phyloP scores from a whole-genome alignment of 202 grass and related monocot species.

The Eragrostis tef region DNA sequence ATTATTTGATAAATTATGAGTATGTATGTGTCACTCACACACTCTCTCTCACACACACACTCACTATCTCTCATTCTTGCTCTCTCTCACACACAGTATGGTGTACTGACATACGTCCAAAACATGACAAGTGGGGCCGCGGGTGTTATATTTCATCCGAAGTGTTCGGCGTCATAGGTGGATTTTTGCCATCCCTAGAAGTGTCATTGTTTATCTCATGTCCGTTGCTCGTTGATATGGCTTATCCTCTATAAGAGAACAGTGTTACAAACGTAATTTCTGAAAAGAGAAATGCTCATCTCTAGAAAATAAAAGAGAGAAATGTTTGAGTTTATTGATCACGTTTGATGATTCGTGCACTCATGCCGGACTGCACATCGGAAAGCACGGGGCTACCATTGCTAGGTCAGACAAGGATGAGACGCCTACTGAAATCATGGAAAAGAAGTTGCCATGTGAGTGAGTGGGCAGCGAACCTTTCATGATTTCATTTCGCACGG shows the following conservation, averaged over 20 bases:
- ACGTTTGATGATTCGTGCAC: slow-evolving; percentile 2
- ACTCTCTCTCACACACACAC: no score
- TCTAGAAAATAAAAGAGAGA: not conserved
- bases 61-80: no score
- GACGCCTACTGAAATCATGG: not conserved
- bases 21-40: no score
- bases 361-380: not conserved
- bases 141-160: no score
- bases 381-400: not conserved
- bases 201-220: not conserved
- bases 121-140: no score
- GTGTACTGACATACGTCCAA: no score
- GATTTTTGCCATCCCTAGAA: no score
- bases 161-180: no score
- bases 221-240: not conserved
- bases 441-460: not conserved
- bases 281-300: not conserved
- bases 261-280: not conserved
- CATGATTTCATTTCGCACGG: slow-evolving; percentile 20
- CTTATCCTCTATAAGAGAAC: not conserved
- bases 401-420: not conserved
- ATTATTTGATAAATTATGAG: no score
- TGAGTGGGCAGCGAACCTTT: not conserved
- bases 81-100: no score
- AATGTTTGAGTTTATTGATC: not conserved